A percentile compares a stretch with the other conserved stretches of the same genome.
phyloP scores from a whole-genome alignment of 164 flowering plant genomes.

The Stephania cephalantha region DNA sequence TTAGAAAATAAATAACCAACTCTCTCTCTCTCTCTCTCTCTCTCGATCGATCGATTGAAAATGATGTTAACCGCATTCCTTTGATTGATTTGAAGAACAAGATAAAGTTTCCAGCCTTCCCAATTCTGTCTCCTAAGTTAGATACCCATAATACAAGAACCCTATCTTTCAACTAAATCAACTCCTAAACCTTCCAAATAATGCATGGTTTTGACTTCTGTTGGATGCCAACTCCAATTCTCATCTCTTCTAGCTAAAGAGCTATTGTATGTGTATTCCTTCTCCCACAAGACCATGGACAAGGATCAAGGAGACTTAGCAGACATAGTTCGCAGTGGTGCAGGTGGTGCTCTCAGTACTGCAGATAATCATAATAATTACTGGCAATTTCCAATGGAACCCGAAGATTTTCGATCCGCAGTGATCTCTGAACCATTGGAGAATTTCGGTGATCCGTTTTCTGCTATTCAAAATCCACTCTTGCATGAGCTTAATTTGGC shows the following conservation, averaged over 20 bases:
- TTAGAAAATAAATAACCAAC: conserved; percentile 12
- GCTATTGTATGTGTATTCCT: conserved; percentile 28
- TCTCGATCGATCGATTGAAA: not conserved
- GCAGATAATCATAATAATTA: not conserved
- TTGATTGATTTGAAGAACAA: conserved; percentile 9
- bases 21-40: conserved; percentile 28
- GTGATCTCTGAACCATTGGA: conserved; percentile 16
- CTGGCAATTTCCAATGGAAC: conserved; percentile 32
- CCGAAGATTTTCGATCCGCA: conserved; percentile 13
- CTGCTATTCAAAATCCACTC: conserved; percentile 47
- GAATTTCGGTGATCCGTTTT: conserved; percentile 58
- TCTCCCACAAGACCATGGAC: conserved; percentile 37
- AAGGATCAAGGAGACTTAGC: conserved; percentile 71
- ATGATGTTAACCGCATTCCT: conserved; percentile 6
- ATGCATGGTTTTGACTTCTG: conserved; percentile 18
- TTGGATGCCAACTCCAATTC: conserved; percentile 12
- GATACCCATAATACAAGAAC: conserved; percentile 5
- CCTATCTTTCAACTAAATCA: conserved; percentile 7
- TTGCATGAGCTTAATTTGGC: conserved; percentile 31
- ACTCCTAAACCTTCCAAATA: not conserved
- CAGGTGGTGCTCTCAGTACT: not conserved
- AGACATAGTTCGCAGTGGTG: conserved; percentile 47
- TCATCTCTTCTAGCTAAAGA: not conserved
- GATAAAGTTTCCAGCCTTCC: conserved; percentile 6
- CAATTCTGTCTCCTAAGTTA: conserved; percentile 9